These are phyloP conservation scores for Tricholoma sp. DNA, from an alignment of 768 basidiomycete species.

Conservation along the genomic window DNA sequence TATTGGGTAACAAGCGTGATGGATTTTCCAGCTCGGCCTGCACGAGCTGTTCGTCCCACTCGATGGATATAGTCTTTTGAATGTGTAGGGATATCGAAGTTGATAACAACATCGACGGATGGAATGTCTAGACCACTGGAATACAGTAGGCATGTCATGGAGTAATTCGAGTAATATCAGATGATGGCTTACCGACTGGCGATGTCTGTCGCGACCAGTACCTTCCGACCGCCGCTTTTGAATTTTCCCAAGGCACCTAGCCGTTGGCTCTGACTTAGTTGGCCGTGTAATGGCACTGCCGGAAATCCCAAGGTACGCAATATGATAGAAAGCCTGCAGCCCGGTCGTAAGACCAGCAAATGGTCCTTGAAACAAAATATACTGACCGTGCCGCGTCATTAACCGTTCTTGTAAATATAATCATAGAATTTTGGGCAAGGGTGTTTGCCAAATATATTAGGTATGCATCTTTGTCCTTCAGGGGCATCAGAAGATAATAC, in stretches of 20 bases:
- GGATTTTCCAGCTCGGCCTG: constrained; percentile 94
- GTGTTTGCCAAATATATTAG: constrained; percentile 86
- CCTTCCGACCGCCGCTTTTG: constrained; percentile 86
- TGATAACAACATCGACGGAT: constrained; percentile 93
- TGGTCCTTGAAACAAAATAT: background rate
- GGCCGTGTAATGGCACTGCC: constrained; percentile 93
- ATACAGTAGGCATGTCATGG: background rate
- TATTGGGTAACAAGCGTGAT: constrained; percentile 99
- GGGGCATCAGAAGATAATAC: constrained; percentile 91
- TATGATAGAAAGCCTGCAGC: constrained; percentile 72
- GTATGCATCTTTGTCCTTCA: constrained; percentile 88
- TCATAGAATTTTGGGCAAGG: constrained; percentile 87
- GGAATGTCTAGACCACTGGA: constrained; percentile 90
- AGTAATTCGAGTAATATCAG: background rate
- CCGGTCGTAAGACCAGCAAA: too few species aligned
- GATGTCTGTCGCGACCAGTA: constrained; percentile 95
- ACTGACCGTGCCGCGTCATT: constrained; percentile 80
- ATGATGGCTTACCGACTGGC: constrained; percentile 71
- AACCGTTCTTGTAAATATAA: constrained; percentile 95
- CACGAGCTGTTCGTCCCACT: constrained; percentile 95
- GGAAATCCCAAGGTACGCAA: constrained; percentile 89
- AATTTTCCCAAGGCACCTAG: constrained; percentile 93
- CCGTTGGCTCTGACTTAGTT: constrained; percentile 89
- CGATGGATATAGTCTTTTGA: constrained; percentile 99
- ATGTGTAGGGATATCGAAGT: constrained; percentile 96